A percentile compares a stretch with the other conserved stretches of the same genome.
Evolutionary conservation across 2,329 filamentous ascomycete species (phyloP).

Genomic region (Xylaria arbuscula): DNA sequence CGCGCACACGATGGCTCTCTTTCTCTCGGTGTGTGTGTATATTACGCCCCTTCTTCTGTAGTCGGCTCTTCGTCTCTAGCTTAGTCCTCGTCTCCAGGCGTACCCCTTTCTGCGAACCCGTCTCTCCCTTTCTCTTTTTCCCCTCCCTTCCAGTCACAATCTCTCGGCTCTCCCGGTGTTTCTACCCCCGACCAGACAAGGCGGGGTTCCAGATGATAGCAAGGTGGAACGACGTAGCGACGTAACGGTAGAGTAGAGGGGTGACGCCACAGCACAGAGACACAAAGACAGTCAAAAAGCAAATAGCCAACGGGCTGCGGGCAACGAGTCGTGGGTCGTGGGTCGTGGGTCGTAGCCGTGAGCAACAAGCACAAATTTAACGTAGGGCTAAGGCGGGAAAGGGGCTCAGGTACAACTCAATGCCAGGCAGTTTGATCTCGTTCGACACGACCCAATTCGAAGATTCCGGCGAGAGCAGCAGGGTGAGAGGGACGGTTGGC

Average conservation of each 20-base stretch:
- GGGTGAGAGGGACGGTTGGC: slow-evolving; percentile 18
- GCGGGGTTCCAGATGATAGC: slow-evolving; percentile 13
- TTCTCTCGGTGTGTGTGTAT: background rate
- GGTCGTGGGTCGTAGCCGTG: no score
- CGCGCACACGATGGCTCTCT: slow-evolving; percentile 16
- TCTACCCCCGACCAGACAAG: slow-evolving; percentile 2
- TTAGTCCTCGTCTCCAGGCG: background rate
- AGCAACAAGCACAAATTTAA: slow-evolving; percentile 17
- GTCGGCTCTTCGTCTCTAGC: background rate
- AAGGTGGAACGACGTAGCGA: slow-evolving; percentile 19
- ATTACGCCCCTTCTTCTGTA: background rate
- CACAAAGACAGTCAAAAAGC: slow-evolving; percentile 28
- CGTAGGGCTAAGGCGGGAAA: background rate
- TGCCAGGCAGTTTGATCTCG: slow-evolving; percentile 13
- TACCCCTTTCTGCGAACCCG: background rate
- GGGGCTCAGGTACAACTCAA: slow-evolving; percentile 15
- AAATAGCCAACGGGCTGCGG: background rate
- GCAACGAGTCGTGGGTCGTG: slow-evolving; percentile 7
- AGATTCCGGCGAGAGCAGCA: slow-evolving; percentile 2
- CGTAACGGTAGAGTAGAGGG: background rate
- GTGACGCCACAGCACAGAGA: slow-evolving; percentile 18
- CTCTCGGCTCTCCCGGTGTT: slow-evolving; percentile 16
- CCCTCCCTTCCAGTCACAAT: background rate
- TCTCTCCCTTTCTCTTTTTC: background rate
- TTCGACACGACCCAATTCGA: slow-evolving; percentile 21